Evolutionary conservation across 1,139 yeast species (phyloP).

Genomic region (Geotrichum bryndzae): DNA sequence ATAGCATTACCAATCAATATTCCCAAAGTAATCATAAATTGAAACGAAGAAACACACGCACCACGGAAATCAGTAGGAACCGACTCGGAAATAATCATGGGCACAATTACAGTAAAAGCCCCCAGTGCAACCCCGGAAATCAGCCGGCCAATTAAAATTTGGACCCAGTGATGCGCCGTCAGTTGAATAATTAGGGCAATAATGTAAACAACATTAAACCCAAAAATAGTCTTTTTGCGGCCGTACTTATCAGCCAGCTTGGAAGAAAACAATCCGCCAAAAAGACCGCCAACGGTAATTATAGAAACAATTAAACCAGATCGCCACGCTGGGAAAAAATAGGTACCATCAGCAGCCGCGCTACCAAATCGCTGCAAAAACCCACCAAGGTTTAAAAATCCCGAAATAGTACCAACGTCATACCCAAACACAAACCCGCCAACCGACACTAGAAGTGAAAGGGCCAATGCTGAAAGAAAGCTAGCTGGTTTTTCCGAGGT

Average conservation of each 20-base stretch:
- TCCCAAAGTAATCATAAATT: conserved; percentile 64
- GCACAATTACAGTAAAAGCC: conserved; percentile 56
- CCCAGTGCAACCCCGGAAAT: conserved; percentile 63
- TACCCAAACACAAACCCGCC: conserved; percentile 57
- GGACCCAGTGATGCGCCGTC: conserved; percentile 42
- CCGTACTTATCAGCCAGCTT: conserved; percentile 48
- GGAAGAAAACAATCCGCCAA: conserved; percentile 49
- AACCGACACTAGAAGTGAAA: conserved; percentile 35
- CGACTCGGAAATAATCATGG: conserved; percentile 65
- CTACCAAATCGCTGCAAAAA: conserved; percentile 50
- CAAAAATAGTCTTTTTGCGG: conserved; percentile 45
- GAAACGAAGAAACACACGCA: conserved; percentile 60
- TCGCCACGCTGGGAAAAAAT: conserved; percentile 40
- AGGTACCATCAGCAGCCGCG: conserved; percentile 22
- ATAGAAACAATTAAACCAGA: conserved; percentile 48
- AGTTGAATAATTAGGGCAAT: conserved; percentile 50
- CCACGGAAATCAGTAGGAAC: conserved; percentile 68
- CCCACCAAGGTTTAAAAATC: conserved; percentile 66
- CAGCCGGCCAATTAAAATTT: conserved; percentile 42
- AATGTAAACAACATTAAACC: conserved; percentile 44
- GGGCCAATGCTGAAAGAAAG: background rate
- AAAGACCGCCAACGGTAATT: conserved; percentile 49
- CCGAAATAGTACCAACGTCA: conserved; percentile 58
- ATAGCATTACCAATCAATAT: conserved; percentile 62
- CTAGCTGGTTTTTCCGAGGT: no score